Conservation (phyloP, 805 yeast genomes). For the Ogataea henricii region DNA sequence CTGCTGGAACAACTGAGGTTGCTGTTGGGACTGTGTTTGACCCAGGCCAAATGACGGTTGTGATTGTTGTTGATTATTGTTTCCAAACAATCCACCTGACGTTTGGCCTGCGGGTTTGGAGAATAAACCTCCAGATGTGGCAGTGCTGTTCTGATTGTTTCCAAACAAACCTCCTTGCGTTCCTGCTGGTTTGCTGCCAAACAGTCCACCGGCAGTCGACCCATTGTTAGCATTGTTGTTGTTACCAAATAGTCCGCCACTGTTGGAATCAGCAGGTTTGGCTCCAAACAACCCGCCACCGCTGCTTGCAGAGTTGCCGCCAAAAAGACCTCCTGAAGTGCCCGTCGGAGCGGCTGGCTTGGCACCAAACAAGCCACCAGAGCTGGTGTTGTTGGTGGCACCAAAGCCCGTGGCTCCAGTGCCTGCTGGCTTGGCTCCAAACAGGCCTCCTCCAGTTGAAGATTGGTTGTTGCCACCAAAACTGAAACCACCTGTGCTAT, state of each 20-base stretch:
- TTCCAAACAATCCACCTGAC: conserved; percentile 49
- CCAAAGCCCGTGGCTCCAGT: conserved; percentile 35
- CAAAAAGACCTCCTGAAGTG: conserved; percentile 8
- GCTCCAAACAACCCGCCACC: conserved; percentile 34
- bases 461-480: conserved; percentile 10
- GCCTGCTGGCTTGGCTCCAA: conserved; percentile 32
- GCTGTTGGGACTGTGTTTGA: conserved; percentile 10
- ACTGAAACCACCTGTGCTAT: conserved; percentile 21
- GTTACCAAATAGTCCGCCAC: conserved; percentile 16
- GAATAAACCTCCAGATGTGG: conserved; percentile 15
- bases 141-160: conserved; percentile 11
- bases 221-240: conserved; percentile 19
- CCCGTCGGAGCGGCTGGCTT: conserved; percentile 24
- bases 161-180: conserved; percentile 40
- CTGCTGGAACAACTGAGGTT: conserved; percentile 26
- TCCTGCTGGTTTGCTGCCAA: conserved; percentile 37
- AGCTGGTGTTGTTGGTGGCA: conserved; percentile 19
- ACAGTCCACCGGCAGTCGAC: conserved; percentile 41
- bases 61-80: conserved; percentile 17
- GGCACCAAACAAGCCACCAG: conserved; percentile 41
- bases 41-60: conserved; percentile 14
- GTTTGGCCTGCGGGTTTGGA: conserved; percentile 18
- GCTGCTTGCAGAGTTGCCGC: conserved; percentile 5
- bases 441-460: conserved; percentile 37
- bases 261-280: conserved; percentile 17